phyloP scores from a whole-genome alignment of 805 yeast species.

The Kuraishia borneana region DNA sequence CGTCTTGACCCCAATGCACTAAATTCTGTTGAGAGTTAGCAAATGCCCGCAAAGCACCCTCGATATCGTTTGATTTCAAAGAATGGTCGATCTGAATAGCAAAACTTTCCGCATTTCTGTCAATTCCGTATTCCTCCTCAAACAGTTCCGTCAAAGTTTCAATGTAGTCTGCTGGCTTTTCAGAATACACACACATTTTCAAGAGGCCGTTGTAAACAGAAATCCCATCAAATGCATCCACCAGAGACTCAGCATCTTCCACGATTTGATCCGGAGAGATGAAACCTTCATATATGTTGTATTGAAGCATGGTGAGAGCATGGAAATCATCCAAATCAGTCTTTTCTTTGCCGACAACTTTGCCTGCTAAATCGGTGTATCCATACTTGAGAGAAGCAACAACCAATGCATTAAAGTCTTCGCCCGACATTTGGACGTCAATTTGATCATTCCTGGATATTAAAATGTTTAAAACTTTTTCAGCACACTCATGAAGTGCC shows the following conservation, averaged over 20 bases:
- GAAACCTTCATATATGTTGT: constrained; percentile 6
- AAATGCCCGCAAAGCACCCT: constrained; percentile 21
- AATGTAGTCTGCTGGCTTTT: constrained; percentile 14
- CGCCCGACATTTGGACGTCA: constrained; percentile 10
- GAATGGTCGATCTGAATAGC: constrained; percentile 22
- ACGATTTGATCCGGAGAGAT: constrained; percentile 23
- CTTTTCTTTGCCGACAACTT: constrained; percentile 2
- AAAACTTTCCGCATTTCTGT: constrained; percentile 23
- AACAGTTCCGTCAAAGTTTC: constrained; percentile 16
- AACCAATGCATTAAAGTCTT: constrained; percentile 15
- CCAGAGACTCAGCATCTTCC: constrained; percentile 7
- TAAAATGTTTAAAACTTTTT: constrained; percentile 9
- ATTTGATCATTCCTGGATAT: constrained; percentile 1
- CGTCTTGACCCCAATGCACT: constrained; percentile 30
- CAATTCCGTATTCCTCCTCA: constrained; percentile 17
- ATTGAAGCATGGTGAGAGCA: constrained; percentile 15
- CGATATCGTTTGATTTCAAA: constrained; percentile 19
- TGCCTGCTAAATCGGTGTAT: constrained; percentile 1
- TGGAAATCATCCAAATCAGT: constrained; percentile 15
- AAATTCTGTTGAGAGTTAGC: constrained; percentile 15
- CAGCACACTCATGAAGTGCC: constrained; percentile 13
- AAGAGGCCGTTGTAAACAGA: constrained; percentile 11
- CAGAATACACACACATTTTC: constrained; percentile 15
- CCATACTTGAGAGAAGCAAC: constrained; percentile 12
- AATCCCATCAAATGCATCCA: constrained; percentile 10